A percentile compares a stretch with the other conserved stretches of the same genome.
These are phyloP conservation scores for Coniochaeta sp. DNA, from an alignment of 2,329 filamentous ascomycete species.

Conservation along the genomic window DNA sequence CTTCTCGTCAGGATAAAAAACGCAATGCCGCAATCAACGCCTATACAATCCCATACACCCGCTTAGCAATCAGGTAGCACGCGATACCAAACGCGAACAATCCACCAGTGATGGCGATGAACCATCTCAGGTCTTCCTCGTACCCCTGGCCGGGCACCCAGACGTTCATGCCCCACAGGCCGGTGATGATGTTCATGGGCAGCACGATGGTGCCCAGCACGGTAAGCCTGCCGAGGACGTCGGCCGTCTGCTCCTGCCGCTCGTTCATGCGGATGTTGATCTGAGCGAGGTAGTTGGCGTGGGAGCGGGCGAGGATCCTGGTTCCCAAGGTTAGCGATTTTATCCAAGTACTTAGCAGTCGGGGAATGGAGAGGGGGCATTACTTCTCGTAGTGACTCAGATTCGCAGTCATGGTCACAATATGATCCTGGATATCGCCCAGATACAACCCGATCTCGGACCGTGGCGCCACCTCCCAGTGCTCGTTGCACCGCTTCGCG, in stretches of 20 bases:
- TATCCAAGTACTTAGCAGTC: background rate
- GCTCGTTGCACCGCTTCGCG: constrained; percentile 94
- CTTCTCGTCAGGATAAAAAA: too few relatives aligned
- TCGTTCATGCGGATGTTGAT: constrained; percentile 99
- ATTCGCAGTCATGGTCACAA: constrained; percentile 97
- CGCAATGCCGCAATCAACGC: background rate
- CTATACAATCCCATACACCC: constrained; percentile 72
- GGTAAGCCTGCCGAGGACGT: constrained; percentile 89
- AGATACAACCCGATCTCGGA: constrained; percentile 97
- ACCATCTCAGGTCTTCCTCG: constrained; percentile 69
- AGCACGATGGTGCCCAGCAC: constrained; percentile 95
- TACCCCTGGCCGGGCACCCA: constrained; percentile 87
- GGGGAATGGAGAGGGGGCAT: constrained; percentile 20
- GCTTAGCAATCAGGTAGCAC: constrained; percentile 77
- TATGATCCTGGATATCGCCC: constrained; percentile 98
- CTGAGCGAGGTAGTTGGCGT: constrained; percentile 96
- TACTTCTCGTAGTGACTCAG: constrained; percentile 94
- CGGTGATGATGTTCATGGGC: constrained; percentile 98
- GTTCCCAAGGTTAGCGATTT: background rate
- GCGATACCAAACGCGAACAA: constrained; percentile 70
- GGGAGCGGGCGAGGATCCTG: constrained; percentile 82
- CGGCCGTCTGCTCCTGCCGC: constrained; percentile 88
- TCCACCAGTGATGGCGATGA: constrained; percentile 65
- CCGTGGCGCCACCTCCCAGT: constrained; percentile 91
- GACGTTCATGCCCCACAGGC: constrained; percentile 98